Conservation (phyloP, 2,329 filamentous ascomycete species). For the Colletotrichum tanaceti region DNA sequence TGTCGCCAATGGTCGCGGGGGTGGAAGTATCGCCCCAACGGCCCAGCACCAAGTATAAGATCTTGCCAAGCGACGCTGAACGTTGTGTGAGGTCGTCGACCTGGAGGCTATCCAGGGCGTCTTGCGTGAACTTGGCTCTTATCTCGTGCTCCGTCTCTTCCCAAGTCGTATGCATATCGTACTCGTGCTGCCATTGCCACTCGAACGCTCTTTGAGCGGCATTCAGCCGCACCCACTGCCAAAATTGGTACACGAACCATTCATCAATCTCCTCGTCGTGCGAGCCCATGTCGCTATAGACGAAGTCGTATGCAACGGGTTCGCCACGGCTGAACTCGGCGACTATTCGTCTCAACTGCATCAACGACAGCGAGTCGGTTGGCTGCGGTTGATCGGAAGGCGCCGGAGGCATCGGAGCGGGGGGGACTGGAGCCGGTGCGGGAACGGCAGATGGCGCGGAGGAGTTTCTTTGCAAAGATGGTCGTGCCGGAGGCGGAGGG, state of each 20-base stretch:
- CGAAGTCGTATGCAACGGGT: slow-evolving; percentile 85
- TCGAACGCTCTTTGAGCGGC: slow-evolving; percentile 82
- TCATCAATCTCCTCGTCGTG: slow-evolving; percentile 94
- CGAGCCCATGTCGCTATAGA: slow-evolving; percentile 77
- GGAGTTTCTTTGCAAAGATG: slow-evolving; percentile 45
- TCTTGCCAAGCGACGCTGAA: slow-evolving; percentile 65
- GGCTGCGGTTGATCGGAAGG: slow-evolving; percentile 54
- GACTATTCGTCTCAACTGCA: slow-evolving; percentile 78
- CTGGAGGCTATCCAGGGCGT: slow-evolving; percentile 59
- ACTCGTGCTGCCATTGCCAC: slow-evolving; percentile 75
- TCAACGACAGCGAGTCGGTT: slow-evolving; percentile 78
- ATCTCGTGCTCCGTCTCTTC: slow-evolving; percentile 69
- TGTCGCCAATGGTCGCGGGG: slow-evolving; percentile 53
- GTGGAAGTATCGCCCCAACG: slow-evolving; percentile 77
- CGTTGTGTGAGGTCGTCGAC: slow-evolving; percentile 61
- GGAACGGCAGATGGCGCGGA: slow-evolving; percentile 42
- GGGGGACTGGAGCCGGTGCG: slow-evolving; percentile 40
- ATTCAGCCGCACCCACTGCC: slow-evolving; percentile 83
- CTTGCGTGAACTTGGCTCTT: slow-evolving; percentile 67
- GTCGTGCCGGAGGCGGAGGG: slow-evolving; percentile 49
- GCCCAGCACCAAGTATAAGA: slow-evolving; percentile 74
- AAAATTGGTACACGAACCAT: slow-evolving; percentile 94
- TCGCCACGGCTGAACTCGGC: slow-evolving; percentile 78
- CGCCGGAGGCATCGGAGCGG: slow-evolving; percentile 41
- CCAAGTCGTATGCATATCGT: slow-evolving; percentile 67